These are phyloP conservation scores for Agaricus blazei DNA, from an alignment of 768 basidiomycete genomes.

Conservation along the genomic window DNA sequence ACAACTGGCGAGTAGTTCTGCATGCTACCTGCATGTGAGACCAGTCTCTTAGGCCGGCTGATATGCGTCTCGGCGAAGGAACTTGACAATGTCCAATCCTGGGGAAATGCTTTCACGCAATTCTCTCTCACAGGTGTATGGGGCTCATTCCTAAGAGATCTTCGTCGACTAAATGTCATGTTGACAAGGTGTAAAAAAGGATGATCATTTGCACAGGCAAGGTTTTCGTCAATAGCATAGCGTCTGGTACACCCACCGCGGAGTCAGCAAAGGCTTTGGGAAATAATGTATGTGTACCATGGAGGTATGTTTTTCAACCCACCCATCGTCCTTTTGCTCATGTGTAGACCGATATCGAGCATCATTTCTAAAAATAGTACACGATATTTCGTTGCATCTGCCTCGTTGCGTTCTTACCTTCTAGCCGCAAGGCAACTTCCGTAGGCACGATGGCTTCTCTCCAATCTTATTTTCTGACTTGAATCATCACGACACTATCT, in stretches of 20 bases:
- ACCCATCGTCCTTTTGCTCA: background rate
- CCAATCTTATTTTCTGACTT: background rate
- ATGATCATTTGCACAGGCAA: background rate
- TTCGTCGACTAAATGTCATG: conserved; percentile 18
- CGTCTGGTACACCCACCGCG: background rate
- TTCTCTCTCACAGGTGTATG: no score
- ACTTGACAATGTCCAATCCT: no score
- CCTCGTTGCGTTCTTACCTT: background rate
- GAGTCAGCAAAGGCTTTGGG: background rate
- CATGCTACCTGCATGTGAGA: no score
- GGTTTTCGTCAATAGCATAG: background rate
- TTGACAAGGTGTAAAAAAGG: conserved; percentile 19
- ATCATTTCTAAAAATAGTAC: no score
- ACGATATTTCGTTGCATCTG: no score
- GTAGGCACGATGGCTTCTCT: background rate
- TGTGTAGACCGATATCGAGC: no score
- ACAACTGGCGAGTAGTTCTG: no score
- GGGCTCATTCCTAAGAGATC: conserved; percentile 24
- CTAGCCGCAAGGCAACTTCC: conserved; percentile 2
- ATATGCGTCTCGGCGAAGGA: no score
- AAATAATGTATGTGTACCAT: background rate
- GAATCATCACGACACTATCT: background rate
- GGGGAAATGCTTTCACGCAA: background rate
- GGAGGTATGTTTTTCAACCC: background rate
- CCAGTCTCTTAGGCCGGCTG: no score